These are phyloP conservation scores for Colletotrichum sp. DNA, from an alignment of 2,329 filamentous ascomycete species.

Conservation along the genomic window DNA sequence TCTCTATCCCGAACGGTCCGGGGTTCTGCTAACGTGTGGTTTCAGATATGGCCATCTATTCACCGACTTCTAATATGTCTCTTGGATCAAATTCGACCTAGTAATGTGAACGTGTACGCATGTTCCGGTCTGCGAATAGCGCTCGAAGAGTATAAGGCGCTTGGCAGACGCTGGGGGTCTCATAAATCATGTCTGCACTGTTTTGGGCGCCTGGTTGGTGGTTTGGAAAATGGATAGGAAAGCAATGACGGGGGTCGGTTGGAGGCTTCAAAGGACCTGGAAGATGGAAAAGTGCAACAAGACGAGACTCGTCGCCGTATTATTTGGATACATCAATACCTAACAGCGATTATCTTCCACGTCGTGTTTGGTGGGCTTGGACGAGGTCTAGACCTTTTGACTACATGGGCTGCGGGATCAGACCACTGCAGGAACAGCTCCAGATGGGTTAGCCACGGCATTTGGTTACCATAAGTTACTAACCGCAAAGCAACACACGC, in stretches of 20 bases:
- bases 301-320: constrained; percentile 16
- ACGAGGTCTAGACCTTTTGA: not conserved
- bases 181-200: constrained; percentile 10
- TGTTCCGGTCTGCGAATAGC: not conserved
- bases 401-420: not conserved
- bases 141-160: constrained; percentile 11
- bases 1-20: not conserved
- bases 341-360: constrained; percentile 19
- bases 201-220: constrained; percentile 11
- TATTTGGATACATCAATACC: constrained; percentile 21
- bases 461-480: not conserved
- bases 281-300: constrained; percentile 12
- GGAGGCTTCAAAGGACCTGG: constrained; percentile 4
- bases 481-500: not conserved
- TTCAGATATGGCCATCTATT: constrained; percentile 76
- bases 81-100: not conserved
- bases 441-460: not conserved
- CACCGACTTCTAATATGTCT: constrained; percentile 67
- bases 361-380: not conserved
- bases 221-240: constrained; percentile 18
- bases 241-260: constrained; percentile 2
- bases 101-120: not conserved
- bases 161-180: not conserved
- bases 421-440: not conserved
- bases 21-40: not conserved